These are phyloP conservation scores for Ustilago esculenta DNA, from an alignment of 1,284 basidiomycete species.

Conservation along the genomic window DNA sequence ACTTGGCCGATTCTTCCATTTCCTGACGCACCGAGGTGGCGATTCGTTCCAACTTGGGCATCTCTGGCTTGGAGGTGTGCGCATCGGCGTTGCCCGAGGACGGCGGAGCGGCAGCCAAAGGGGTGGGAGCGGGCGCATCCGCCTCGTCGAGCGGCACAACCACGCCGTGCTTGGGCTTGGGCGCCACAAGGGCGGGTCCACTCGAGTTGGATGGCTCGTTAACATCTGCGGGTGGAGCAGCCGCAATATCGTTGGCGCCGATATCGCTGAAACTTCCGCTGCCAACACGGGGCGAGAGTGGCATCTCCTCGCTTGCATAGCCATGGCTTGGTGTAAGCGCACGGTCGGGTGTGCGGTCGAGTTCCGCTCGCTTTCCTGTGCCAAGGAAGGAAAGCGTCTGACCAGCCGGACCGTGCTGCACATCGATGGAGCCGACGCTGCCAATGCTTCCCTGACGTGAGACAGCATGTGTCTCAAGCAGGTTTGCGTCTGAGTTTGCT, in stretches of 20 bases:
- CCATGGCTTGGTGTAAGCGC: constrained; percentile 45
- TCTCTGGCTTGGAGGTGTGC: constrained; percentile 20
- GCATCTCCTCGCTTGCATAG: constrained; percentile 23
- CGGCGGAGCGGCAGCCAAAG: constrained; percentile 14
- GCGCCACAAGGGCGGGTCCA: constrained; percentile 22
- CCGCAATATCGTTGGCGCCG: constrained; percentile 32
- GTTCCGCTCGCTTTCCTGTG: constrained; percentile 26
- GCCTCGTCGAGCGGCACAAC: constrained; percentile 28
- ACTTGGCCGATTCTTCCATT: constrained; percentile 54
- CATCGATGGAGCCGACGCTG: constrained; percentile 40
- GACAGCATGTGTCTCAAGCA: constrained; percentile 15
- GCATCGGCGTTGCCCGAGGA: background rate
- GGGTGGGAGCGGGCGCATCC: constrained; percentile 17
- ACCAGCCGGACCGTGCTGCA: constrained; percentile 48
- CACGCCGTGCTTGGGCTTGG: constrained; percentile 37
- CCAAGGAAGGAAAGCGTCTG: constrained; percentile 51
- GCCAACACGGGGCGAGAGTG: constrained; percentile 30
- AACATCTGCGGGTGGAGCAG: constrained; percentile 37
- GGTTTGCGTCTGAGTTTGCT: background rate
- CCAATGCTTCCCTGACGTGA: constrained; percentile 27
- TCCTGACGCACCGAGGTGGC: constrained; percentile 49
- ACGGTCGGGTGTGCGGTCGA: constrained; percentile 40
- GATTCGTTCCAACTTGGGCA: constrained; percentile 52
- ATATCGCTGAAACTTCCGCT: constrained; percentile 27
- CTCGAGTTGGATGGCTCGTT: constrained; percentile 3